phyloP scores from a whole-genome alignment of 176 grass and related monocot genomes.

The Triticum aestivum region DNA sequence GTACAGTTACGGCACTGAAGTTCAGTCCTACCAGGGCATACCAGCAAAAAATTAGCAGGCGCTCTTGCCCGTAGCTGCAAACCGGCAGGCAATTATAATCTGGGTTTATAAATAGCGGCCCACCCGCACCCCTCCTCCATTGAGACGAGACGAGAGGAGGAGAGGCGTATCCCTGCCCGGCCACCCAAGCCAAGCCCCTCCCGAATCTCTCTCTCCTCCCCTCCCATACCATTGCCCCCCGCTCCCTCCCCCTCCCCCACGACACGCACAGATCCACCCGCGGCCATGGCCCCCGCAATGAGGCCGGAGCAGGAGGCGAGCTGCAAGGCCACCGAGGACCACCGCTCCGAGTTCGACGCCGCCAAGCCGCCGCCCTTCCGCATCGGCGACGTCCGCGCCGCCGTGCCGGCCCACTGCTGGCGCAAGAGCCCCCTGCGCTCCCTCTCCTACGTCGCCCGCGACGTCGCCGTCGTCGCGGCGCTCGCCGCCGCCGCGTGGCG shows the following conservation, averaged over 20 bases:
- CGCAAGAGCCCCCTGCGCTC: slow-evolving; percentile 62
- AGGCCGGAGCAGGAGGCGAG: slow-evolving; percentile 6
- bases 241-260: background rate
- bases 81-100: background rate
- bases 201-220: slow-evolving; percentile 6
- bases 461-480: slow-evolving; percentile 31
- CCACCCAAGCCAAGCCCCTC: background rate
- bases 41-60: too few relatives aligned
- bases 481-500: slow-evolving; percentile 26
- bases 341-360: slow-evolving; percentile 4
- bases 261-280: background rate
- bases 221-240: background rate
- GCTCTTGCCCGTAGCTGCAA: background rate
- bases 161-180: background rate
- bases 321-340: slow-evolving; percentile 23
- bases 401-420: slow-evolving; percentile 77
- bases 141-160: slow-evolving; percentile 9
- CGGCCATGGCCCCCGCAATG: background rate
- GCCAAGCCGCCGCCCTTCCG: slow-evolving; percentile 25
- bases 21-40: too few relatives aligned
- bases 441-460: slow-evolving; percentile 60
- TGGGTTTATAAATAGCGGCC: slow-evolving; percentile 6
- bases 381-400: slow-evolving; percentile 53
- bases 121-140: background rate
- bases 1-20: too few relatives aligned